phyloP scores from a whole-genome alignment of 164 flowering plant species.

The Buxus sempervirens region DNA sequence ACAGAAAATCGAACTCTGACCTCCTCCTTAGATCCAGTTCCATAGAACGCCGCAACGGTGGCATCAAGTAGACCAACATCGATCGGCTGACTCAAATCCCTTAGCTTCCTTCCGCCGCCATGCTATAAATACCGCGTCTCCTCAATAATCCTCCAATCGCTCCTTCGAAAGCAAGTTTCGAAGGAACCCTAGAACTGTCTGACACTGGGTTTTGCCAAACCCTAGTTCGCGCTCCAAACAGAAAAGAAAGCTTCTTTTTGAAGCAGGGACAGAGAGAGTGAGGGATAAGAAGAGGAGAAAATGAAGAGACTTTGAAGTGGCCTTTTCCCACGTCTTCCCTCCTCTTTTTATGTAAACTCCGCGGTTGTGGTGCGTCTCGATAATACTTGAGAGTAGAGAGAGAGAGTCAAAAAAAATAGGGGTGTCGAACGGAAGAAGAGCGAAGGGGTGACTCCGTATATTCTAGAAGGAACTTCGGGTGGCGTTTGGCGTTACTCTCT shows the following conservation, averaged over 20 bases:
- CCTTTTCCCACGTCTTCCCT: not conserved
- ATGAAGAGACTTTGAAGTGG: not conserved
- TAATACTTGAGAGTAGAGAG: too few relatives aligned
- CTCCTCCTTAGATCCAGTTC: slow-evolving; percentile 99
- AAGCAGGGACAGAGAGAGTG: not conserved
- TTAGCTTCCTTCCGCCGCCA: slow-evolving; percentile 93
- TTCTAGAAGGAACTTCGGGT: too few relatives aligned
- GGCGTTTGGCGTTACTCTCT: too few relatives aligned
- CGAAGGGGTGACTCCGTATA: not conserved
- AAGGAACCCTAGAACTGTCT: slow-evolving; percentile 25
- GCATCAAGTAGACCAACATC: slow-evolving; percentile 93
- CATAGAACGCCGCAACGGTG: slow-evolving; percentile 94
- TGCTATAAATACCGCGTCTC: slow-evolving; percentile 10
- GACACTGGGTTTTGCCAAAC: slow-evolving; percentile 4
- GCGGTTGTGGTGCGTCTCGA: too few relatives aligned
- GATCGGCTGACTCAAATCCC: slow-evolving; percentile 90
- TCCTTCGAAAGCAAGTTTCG: not conserved
- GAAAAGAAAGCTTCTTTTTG: not conserved
- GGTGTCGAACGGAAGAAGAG: too few relatives aligned
- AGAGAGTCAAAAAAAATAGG: too few relatives aligned
- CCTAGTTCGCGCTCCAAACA: slow-evolving; percentile 10
- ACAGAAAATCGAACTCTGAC: slow-evolving; percentile 27
- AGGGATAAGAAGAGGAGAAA: too few relatives aligned
- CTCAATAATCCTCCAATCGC: not conserved
- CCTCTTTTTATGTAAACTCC: too few relatives aligned